These are phyloP conservation scores for Crithidia bombi DNA, from an alignment of 208 protist species.

Conservation along the genomic window DNA sequence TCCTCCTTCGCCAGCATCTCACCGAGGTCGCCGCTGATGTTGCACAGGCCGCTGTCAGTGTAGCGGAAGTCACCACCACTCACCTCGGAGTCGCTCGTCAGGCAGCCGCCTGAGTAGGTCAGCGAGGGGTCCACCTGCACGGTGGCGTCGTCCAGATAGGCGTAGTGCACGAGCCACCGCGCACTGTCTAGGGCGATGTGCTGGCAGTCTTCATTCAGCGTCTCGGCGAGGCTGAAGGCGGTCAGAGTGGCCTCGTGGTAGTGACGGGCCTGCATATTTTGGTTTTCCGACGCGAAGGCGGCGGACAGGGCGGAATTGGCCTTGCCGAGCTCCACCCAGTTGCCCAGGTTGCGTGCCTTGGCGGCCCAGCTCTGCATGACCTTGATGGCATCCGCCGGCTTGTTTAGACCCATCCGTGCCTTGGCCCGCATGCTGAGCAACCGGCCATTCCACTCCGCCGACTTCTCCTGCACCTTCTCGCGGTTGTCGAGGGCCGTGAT, in stretches of 20 bases:
- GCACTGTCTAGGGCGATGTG: slow-evolving; percentile 66
- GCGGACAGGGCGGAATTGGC: slow-evolving; percentile 70
- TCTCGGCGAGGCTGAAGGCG: slow-evolving; percentile 44
- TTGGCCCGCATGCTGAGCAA: slow-evolving; percentile 77
- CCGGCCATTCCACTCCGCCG: slow-evolving; percentile 60
- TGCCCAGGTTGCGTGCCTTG: slow-evolving; percentile 66
- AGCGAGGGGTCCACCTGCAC: slow-evolving; percentile 50
- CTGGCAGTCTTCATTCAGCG: slow-evolving; percentile 41
- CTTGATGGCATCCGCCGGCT: slow-evolving; percentile 67
- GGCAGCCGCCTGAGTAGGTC: slow-evolving; percentile 17
- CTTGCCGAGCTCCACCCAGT: slow-evolving; percentile 70
- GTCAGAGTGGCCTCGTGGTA: slow-evolving; percentile 66
- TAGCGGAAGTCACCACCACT: slow-evolving; percentile 26
- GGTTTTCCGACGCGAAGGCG: slow-evolving; percentile 58
- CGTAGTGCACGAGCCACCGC: slow-evolving; percentile 86
- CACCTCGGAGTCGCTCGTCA: slow-evolving; percentile 29
- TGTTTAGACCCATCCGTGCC: slow-evolving; percentile 71
- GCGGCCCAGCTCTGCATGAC: slow-evolving; percentile 75
- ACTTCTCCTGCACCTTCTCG: slow-evolving; percentile 86
- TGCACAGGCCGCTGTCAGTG: slow-evolving; percentile 50
- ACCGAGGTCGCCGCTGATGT: slow-evolving; percentile 72
- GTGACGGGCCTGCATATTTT: slow-evolving; percentile 64
- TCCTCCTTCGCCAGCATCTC: slow-evolving; percentile 65
- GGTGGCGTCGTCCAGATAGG: slow-evolving; percentile 77
- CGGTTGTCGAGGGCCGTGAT: slow-evolving; percentile 73